Evolutionary conservation across 176 grass and related monocot genomes (phyloP).

Genomic region (Pontederia crassipes): DNA sequence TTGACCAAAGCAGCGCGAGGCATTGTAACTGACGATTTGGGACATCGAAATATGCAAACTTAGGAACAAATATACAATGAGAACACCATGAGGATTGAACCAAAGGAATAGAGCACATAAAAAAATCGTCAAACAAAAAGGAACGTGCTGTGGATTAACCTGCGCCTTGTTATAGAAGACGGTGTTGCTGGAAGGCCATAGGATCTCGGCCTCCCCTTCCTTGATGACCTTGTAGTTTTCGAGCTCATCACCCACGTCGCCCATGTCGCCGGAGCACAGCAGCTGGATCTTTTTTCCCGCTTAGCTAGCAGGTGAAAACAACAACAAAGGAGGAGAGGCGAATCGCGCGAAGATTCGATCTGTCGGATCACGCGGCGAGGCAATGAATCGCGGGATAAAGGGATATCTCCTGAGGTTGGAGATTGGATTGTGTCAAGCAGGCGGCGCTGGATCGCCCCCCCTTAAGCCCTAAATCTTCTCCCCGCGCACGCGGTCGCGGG

Average conservation of each 20-base stretch:
- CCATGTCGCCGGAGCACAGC: constrained; percentile 23
- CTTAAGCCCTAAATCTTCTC: not conserved
- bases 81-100: no score
- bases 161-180: constrained; percentile 93
- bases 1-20: no score
- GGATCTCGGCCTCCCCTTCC: constrained; percentile 92
- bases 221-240: constrained; percentile 55
- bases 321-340: no score
- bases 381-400: not conserved
- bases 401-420: not conserved
- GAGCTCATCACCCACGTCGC: constrained; percentile 41
- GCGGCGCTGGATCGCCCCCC: not conserved
- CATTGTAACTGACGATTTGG: no score
- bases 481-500: no score
- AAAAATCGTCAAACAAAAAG: not conserved
- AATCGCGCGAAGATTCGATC: not conserved
- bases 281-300: not conserved
- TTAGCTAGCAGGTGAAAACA: not conserved
- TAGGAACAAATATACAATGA: no score
- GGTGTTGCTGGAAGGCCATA: constrained; percentile 51
- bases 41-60: no score
- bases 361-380: not conserved
- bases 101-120: not conserved
- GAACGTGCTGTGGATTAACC: constrained; percentile 9
- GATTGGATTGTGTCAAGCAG: not conserved